Evolutionary conservation across 2,329 filamentous ascomycete genomes (phyloP).

Genomic region (Colletotrichum euphorbiae): DNA sequence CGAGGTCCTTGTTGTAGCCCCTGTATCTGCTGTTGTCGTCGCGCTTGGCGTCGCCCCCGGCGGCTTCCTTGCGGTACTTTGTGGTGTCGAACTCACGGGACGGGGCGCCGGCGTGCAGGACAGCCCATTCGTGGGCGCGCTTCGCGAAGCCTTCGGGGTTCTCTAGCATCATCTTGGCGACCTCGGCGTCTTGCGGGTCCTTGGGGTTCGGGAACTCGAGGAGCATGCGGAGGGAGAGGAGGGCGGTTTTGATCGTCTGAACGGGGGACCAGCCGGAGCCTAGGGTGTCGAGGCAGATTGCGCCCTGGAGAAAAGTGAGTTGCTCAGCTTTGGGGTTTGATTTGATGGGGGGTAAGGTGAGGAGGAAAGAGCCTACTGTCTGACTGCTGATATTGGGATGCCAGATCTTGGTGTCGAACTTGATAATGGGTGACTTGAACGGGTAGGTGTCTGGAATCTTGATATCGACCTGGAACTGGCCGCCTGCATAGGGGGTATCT

Average conservation of each 20-base stretch:
- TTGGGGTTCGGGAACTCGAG: conserved; percentile 95
- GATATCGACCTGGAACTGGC: conserved; percentile 85
- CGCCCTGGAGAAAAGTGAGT: conserved; percentile 70
- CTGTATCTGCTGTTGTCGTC: conserved; percentile 74
- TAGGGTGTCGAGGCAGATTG: conserved; percentile 95
- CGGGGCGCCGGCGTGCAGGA: conserved; percentile 83
- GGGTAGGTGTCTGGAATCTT: conserved; percentile 90
- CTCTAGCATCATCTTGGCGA: conserved; percentile 88
- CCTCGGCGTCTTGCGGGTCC: conserved; percentile 96
- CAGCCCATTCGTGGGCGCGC: conserved; percentile 91
- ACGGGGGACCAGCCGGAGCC: conserved; percentile 94
- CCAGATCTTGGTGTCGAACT: conserved; percentile 94
- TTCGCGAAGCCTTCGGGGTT: conserved; percentile 82
- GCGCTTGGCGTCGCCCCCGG: conserved; percentile 58
- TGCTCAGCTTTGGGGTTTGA: background rate
- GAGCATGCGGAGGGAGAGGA: conserved; percentile 92
- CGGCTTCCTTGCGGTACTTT: conserved; percentile 61
- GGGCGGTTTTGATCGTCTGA: conserved; percentile 93
- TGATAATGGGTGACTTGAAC: conserved; percentile 92
- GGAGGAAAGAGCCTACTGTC: conserved; percentile 71
- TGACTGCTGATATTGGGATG: conserved; percentile 97
- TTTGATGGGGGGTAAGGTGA: background rate
- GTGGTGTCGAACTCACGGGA: conserved; percentile 51
- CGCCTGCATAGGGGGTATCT: conserved; percentile 93
- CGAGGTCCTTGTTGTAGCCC: conserved; percentile 86